Conservation (phyloP, 306 rosid species). For the Prunus dulcis region DNA sequence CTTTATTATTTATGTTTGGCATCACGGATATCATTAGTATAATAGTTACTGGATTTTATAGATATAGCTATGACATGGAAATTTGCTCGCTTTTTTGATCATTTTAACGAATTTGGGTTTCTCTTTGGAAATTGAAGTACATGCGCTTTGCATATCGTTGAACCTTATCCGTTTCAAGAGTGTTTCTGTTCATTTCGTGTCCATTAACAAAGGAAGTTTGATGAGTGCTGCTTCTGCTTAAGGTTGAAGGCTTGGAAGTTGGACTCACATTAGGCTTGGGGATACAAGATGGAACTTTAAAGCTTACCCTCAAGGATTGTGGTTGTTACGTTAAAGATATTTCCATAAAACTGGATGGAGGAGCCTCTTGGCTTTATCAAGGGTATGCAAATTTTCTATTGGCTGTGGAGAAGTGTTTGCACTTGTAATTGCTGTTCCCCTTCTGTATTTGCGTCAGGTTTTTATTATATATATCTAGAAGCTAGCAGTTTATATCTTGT, state of each 20-base stretch:
- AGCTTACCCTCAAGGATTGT: constrained; percentile 56
- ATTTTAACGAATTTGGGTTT: neutral
- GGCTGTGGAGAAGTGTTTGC: neutral
- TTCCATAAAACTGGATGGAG: constrained; percentile 79
- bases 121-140: neutral
- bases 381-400: constrained; percentile 51
- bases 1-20: neutral
- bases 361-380: constrained; percentile 98
- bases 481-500: neutral
- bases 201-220: no score
- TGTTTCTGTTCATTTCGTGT: no score
- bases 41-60: neutral
- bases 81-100: neutral
- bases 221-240: constrained; percentile 19
- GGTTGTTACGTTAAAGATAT: constrained; percentile 66
- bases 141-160: neutral
- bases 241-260: constrained; percentile 89
- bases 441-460: neutral
- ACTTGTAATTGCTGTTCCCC: neutral
- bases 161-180: constrained; percentile 1
- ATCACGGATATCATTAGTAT: neutral
- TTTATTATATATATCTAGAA: neutral
- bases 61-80: neutral
- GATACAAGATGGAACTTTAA: constrained; percentile 69
- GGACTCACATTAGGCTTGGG: constrained; percentile 70